A percentile compares a stretch with the other conserved stretches of the same genome.
These are phyloP conservation scores for Neoboletus brunneissimus DNA, from an alignment of 768 basidiomycete species.

Conservation along the genomic window DNA sequence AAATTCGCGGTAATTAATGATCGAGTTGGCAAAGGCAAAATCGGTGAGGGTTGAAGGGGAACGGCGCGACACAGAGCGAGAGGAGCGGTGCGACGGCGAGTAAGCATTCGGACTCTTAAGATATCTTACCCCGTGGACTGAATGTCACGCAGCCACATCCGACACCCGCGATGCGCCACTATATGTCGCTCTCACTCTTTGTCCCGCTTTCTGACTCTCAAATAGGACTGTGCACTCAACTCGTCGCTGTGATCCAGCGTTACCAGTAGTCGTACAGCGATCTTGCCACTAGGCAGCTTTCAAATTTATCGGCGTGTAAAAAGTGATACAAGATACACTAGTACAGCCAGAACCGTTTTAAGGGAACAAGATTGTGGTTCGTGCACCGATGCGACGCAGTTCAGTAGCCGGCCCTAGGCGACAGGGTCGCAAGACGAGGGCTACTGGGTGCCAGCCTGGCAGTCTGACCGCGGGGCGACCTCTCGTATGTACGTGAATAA, in stretches of 20 bases:
- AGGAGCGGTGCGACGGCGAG: slow-evolving; percentile 65
- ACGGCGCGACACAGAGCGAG: slow-evolving; percentile 93
- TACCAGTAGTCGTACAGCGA: no score
- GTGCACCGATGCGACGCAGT: neutral
- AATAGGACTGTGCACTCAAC: no score
- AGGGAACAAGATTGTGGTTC: neutral
- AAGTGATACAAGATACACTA: neutral
- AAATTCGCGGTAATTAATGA: slow-evolving; percentile 98
- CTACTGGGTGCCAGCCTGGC: slow-evolving; percentile 8
- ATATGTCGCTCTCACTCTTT: no score
- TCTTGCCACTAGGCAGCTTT: no score
- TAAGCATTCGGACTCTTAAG: slow-evolving; percentile 25
- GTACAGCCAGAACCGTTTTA: neutral
- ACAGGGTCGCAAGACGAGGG: slow-evolving; percentile 15
- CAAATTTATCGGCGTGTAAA: neutral
- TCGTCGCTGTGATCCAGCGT: no score
- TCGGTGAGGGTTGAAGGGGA: slow-evolving; percentile 99
- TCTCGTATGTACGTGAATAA: neutral
- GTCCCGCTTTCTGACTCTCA: no score
- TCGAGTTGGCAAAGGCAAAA: slow-evolving; percentile 96
- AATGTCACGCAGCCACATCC: slow-evolving; percentile 55
- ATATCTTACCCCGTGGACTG: neutral
- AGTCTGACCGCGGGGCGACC: slow-evolving; percentile 8
- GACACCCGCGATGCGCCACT: slow-evolving; percentile 66
- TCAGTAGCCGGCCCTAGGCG: slow-evolving; percentile 13